Conservation (phyloP, 495 filamentous ascomycete species). For the Daldinia bambusicola region DNA sequence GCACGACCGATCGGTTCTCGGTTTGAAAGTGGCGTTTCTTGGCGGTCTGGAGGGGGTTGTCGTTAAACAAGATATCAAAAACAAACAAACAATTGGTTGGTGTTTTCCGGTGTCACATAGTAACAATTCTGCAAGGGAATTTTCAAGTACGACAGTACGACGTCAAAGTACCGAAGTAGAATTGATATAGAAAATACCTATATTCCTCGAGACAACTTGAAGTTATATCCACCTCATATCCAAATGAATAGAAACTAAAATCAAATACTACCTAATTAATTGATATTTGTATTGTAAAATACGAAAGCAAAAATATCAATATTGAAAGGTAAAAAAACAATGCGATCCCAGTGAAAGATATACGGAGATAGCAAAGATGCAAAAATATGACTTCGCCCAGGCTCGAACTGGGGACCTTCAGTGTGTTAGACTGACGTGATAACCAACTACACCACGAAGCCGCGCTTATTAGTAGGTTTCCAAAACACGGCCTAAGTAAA, state of each 20-base stretch:
- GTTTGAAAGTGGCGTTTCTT: not conserved
- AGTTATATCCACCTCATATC: too few species aligned
- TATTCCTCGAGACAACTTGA: too few species aligned
- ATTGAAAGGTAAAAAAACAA: not conserved
- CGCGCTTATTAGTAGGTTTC: not conserved
- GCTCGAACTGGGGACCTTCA: constrained; percentile 19
- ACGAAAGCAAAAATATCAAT: not conserved
- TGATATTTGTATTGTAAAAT: not conserved
- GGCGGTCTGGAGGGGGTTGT: constrained; percentile 3
- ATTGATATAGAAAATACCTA: too few species aligned
- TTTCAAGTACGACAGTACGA: not conserved
- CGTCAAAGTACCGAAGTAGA: too few species aligned
- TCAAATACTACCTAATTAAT: too few species aligned
- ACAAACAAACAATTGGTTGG: not conserved
- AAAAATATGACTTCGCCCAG: constrained; percentile 2
- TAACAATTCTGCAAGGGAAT: not conserved
- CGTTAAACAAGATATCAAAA: not conserved
- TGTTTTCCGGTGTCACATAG: not conserved
- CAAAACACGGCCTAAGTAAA: not conserved
- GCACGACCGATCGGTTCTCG: constrained; percentile 20
- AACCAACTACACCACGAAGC: constrained; percentile 16
- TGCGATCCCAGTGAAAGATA: too few species aligned
- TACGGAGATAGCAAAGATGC: too few species aligned
- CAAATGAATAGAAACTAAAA: too few species aligned
- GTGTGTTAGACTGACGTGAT: constrained; percentile 22